These are phyloP conservation scores for Modicella reniformis DNA, from an alignment of 371 early-diverging fungal species.

Conservation along the genomic window DNA sequence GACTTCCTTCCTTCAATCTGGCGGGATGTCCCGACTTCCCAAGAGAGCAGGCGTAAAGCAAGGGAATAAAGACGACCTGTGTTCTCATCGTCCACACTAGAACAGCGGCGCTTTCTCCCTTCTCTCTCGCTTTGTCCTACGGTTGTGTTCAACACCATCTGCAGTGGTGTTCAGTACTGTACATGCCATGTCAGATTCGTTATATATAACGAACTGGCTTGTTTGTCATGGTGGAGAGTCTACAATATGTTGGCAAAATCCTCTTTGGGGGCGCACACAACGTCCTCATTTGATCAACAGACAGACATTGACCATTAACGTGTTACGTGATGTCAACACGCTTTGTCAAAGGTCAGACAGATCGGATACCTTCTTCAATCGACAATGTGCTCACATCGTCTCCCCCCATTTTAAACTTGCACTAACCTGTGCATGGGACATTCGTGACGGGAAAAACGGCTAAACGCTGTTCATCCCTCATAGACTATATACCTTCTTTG, in stretches of 20 bases:
- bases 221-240: background rate
- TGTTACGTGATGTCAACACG: background rate
- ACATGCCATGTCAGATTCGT: too few species aligned
- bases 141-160: too few species aligned
- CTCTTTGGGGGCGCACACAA: background rate
- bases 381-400: background rate
- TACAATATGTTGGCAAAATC: background rate
- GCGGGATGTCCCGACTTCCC: too few species aligned
- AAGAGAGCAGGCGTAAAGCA: background rate
- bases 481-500: background rate
- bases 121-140: too few species aligned
- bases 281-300: background rate
- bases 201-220: background rate
- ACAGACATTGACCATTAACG: background rate
- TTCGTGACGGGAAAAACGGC: constrained; percentile 9
- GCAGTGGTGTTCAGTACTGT: too few species aligned
- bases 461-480: background rate
- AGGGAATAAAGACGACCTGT: too few species aligned
- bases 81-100: too few species aligned
- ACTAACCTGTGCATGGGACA: constrained; percentile 3
- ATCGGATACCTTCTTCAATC: background rate
- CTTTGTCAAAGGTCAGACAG: background rate
- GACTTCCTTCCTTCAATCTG: background rate
- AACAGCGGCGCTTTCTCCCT: too few species aligned
- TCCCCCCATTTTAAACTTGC: too few species aligned